These are phyloP conservation scores for Domatiomyces globalis DNA, from an alignment of 2,329 filamentous ascomycete genomes.

Conservation along the genomic window DNA sequence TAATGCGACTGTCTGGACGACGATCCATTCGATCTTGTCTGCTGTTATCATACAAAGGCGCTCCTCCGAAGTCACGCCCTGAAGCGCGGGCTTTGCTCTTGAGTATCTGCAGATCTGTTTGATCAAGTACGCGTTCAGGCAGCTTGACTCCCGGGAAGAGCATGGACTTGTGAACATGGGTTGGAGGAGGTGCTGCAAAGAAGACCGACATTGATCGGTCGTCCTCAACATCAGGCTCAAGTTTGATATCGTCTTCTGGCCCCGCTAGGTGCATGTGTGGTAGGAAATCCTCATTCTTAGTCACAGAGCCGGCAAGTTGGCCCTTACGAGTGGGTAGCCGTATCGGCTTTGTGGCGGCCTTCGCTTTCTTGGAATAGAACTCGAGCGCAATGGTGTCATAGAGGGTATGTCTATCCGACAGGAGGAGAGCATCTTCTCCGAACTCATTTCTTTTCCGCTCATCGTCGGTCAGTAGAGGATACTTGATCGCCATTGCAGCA, in stretches of 20 bases:
- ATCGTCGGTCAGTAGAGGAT: constrained; percentile 61
- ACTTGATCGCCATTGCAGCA: constrained; percentile 66
- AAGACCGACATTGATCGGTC: constrained; percentile 79
- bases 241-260: constrained; percentile 54
- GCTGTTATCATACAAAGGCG: constrained; percentile 39
- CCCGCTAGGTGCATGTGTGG: constrained; percentile 71
- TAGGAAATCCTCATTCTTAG: constrained; percentile 70
- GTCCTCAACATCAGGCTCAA: constrained; percentile 61
- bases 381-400: constrained; percentile 72
- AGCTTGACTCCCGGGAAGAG: constrained; percentile 70
- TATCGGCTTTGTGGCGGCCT: constrained; percentile 42
- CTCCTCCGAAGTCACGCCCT: constrained; percentile 58
- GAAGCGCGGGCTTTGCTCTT: constrained; percentile 50
- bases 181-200: constrained; percentile 65
- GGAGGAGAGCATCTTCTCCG: constrained; percentile 66
- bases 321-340: constrained; percentile 62
- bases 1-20: constrained; percentile 32
- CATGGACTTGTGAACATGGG: constrained; percentile 80
- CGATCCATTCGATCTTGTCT: constrained; percentile 20
- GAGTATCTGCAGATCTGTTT: constrained; percentile 60
- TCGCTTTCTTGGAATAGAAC: constrained; percentile 83
- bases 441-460: constrained; percentile 65
- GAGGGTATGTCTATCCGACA: constrained; percentile 71
- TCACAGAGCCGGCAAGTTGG: constrained; percentile 62
- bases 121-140: constrained; percentile 56